Percentiles rank a stretch among this genome's conserved stretches.
These are phyloP conservation scores for Artomyces pyxidatus DNA, from an alignment of 768 basidiomycete genomes.

Conservation along the genomic window DNA sequence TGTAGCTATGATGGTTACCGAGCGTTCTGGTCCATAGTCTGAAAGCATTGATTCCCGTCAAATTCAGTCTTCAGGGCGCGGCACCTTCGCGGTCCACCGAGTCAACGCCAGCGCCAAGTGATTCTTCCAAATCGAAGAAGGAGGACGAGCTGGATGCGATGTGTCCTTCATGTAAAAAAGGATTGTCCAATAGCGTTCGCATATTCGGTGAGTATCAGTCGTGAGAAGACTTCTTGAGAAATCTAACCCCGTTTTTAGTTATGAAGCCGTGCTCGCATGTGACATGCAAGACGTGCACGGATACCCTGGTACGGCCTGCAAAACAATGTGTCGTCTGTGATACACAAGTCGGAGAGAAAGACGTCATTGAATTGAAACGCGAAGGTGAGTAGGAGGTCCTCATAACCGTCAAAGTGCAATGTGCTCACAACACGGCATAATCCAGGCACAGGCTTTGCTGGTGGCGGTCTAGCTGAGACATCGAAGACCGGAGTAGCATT, in stretches of 20 bases:
- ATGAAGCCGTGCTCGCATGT: constrained; percentile 89
- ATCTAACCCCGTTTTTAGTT: constrained; percentile 33
- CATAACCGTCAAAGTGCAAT: neutral
- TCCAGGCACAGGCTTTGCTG: constrained; percentile 86
- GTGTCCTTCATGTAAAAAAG: constrained; percentile 85
- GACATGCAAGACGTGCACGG: constrained; percentile 84
- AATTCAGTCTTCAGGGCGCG: constrained; percentile 53
- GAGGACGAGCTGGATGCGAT: constrained; percentile 58
- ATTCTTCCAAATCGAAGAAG: constrained; percentile 30
- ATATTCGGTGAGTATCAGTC: constrained; percentile 49
- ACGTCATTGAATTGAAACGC: constrained; percentile 76
- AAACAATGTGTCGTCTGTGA: constrained; percentile 90
- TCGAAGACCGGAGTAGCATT: constrained; percentile 75
- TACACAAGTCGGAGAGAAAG: constrained; percentile 49
- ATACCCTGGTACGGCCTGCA: constrained; percentile 71
- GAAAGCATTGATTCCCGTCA: constrained; percentile 76
- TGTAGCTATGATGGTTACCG: constrained; percentile 1
- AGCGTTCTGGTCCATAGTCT: constrained; percentile 44
- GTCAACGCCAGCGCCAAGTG: constrained; percentile 27
- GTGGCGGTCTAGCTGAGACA: constrained; percentile 91
- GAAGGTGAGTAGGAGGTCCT: constrained; percentile 65
- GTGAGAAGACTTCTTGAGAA: neutral
- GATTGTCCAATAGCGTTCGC: constrained; percentile 68
- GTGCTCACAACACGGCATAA: neutral
- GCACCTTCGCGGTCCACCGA: constrained; percentile 24